Conservation (phyloP, 1,284 basidiomycete genomes). For the Sphagnurus paluster region DNA sequence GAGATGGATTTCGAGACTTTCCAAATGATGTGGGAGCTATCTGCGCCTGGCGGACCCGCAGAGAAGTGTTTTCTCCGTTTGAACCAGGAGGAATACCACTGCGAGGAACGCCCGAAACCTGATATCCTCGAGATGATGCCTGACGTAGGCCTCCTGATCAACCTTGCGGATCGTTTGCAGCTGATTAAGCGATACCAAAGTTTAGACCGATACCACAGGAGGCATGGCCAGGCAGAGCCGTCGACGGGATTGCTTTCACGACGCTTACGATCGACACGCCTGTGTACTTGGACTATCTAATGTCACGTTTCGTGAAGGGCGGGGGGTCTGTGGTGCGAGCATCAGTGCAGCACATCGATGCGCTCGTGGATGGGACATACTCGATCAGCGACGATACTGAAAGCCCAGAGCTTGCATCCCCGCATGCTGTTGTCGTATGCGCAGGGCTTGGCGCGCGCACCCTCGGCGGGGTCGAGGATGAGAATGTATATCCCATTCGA, state of each 20-base stretch:
- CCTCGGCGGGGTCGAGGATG: constrained; percentile 23
- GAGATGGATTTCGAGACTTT: constrained; percentile 77
- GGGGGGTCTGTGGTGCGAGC: constrained; percentile 63
- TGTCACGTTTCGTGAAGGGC: constrained; percentile 55
- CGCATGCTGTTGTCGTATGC: constrained; percentile 66
- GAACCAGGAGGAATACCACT: constrained; percentile 59
- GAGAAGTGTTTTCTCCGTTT: constrained; percentile 64
- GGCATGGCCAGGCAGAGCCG: constrained; percentile 36
- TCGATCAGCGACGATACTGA: constrained; percentile 36
- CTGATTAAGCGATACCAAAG: too few relatives aligned
- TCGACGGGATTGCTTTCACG: constrained; percentile 55
- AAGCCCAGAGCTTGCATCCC: constrained; percentile 21
- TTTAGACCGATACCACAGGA: constrained; percentile 46
- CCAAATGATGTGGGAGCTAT: constrained; percentile 68
- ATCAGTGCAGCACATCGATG: constrained; percentile 61
- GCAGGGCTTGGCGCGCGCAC: constrained; percentile 59
- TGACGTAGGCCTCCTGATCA: constrained; percentile 41
- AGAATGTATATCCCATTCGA: constrained; percentile 21
- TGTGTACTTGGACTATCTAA: constrained; percentile 67
- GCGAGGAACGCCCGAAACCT: constrained; percentile 38
- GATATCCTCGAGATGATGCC: constrained; percentile 60
- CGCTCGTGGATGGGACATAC: constrained; percentile 54
- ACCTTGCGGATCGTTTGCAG: constrained; percentile 29
- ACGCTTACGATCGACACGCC: constrained; percentile 72
- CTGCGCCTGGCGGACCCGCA: constrained; percentile 49